Base-by-base conservation (phyloP, 140 eudicot genomes). In the Ambrosia hybrid region DNA sequence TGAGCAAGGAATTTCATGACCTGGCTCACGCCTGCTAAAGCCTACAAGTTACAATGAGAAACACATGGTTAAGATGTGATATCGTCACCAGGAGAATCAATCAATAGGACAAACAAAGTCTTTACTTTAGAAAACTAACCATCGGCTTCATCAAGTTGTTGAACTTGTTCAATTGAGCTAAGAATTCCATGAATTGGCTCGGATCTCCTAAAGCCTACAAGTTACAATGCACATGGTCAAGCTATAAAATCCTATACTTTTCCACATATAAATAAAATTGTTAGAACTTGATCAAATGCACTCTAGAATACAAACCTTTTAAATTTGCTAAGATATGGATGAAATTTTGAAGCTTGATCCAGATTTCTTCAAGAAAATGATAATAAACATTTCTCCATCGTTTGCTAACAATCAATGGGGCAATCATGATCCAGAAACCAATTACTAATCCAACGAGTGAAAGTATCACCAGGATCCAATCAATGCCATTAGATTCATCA, bases 391-490 rank as follows among this genome's bases (percentile, higher is more conserved):
- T 6, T 67, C 74, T 76, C 68, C 60, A 76, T 14, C 21, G 60
- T 59, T 66, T 67, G 73, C 62, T 67, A 6, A 66, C 37, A 4
- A 76, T 43, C 73, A 76, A 76, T 1, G 80, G 69, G 26, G 2
- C 26, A 57, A 68, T 48, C 33, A 58, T 16, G 60, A 48, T 59
- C 80, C 69, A 76, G n/a, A 76, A 67, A 14, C 80, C 75, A 43
- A 67, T 38, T 36, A 34, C 11, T 41, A 76, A 68, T 43, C 75
- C 74, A 57, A 34, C 55, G 2, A 57, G 10, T 2, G 52, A 33
- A 67, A 15, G 9, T 12, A 67, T 58, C 61, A 57, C 61, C 46
- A 57, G 45, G 43, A 76, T 34, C 80, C 80, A 76, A 76, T 76
- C 74, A 14, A 57, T 49, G 38, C 11, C 9, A 64, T 63, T 8